Evolutionary conservation across 2,329 filamentous ascomycete genomes (phyloP).

Genomic region (Cladorrhinum sp.): DNA sequence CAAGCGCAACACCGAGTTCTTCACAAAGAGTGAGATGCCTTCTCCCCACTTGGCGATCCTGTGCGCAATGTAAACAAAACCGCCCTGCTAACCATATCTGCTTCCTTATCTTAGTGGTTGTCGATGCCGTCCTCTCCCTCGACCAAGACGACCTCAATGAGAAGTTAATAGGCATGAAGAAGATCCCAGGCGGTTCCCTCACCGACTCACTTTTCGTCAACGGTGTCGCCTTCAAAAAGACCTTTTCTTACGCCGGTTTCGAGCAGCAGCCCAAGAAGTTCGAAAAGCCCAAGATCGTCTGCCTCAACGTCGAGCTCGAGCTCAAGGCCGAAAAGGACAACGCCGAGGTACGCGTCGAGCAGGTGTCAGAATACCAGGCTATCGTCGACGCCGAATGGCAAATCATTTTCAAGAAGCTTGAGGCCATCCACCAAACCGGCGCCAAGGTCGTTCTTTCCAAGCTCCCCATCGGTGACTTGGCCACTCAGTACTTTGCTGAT

Average conservation of each 20-base stretch:
- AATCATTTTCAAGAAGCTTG: conserved; percentile 99
- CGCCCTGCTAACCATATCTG: neutral
- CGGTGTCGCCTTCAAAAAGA: conserved; percentile 99
- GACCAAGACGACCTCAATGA: conserved; percentile 98
- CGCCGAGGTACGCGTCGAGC: conserved; percentile 94
- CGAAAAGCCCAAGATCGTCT: conserved; percentile 91
- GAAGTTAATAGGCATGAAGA: conserved; percentile 97
- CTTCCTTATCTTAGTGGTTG: conserved; percentile 70
- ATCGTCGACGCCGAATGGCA: conserved; percentile 99
- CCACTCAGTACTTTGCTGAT: conserved; percentile 97
- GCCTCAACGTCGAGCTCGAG: conserved; percentile 95
- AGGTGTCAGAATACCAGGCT: conserved; percentile 98
- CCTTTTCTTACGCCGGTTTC: conserved; percentile 97
- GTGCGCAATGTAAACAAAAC: conserved; percentile 22
- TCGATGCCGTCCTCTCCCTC: conserved; percentile 90
- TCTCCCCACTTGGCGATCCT: neutral
- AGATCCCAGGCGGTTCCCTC: conserved; percentile 92
- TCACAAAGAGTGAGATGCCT: conserved; percentile 78
- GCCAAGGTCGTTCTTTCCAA: conserved; percentile 98
- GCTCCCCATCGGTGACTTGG: conserved; percentile 93
- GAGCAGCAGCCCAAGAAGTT: conserved; percentile 98
- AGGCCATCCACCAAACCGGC: conserved; percentile 87
- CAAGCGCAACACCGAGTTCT: conserved; percentile 93
- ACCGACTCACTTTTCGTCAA: conserved; percentile 97
- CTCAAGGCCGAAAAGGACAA: conserved; percentile 99